These are phyloP conservation scores for Saturnispora silvae DNA, from an alignment of 805 yeast species.

Conservation along the genomic window DNA sequence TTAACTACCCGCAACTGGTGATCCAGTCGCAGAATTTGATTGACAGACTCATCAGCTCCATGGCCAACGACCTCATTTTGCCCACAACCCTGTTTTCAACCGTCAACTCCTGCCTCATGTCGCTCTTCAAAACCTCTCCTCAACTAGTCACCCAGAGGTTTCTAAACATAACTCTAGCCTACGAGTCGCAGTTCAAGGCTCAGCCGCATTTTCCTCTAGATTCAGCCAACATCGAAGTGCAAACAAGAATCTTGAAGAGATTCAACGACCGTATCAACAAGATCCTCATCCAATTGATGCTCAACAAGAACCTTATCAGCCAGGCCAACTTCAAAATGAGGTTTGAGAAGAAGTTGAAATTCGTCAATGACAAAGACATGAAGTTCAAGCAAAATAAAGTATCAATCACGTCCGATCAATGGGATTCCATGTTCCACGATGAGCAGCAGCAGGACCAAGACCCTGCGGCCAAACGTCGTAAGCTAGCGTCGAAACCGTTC, in stretches of 20 bases:
- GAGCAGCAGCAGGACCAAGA: slow-evolving; percentile 29
- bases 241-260: slow-evolving; percentile 23
- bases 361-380: slow-evolving; percentile 21
- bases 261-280: slow-evolving; percentile 29
- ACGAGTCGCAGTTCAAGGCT: slow-evolving; percentile 46
- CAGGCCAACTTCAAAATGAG: slow-evolving; percentile 24
- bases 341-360: slow-evolving; percentile 26
- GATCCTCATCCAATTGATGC: slow-evolving; percentile 23
- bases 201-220: slow-evolving; percentile 32
- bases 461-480: slow-evolving; percentile 17
- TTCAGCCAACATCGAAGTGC: slow-evolving; percentile 12
- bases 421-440: slow-evolving; percentile 25
- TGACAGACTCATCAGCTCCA: slow-evolving; percentile 48
- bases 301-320: slow-evolving; percentile 25
- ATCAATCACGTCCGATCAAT: slow-evolving; percentile 27
- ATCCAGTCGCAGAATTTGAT: slow-evolving; percentile 63
- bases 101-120: slow-evolving; percentile 50
- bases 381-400: slow-evolving; percentile 22
- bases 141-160: slow-evolving; percentile 44
- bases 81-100: slow-evolving; percentile 57
- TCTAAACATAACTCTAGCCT: slow-evolving; percentile 46
- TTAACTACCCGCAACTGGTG: slow-evolving; percentile 36
- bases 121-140: slow-evolving; percentile 58
- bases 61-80: slow-evolving; percentile 45
- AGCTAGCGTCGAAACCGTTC: slow-evolving; percentile 15